A percentile compares a stretch with the other conserved stretches of the same genome.
These are phyloP conservation scores for Platismatia glauca DNA, from an alignment of 495 filamentous ascomycete genomes.

Conservation along the genomic window DNA sequence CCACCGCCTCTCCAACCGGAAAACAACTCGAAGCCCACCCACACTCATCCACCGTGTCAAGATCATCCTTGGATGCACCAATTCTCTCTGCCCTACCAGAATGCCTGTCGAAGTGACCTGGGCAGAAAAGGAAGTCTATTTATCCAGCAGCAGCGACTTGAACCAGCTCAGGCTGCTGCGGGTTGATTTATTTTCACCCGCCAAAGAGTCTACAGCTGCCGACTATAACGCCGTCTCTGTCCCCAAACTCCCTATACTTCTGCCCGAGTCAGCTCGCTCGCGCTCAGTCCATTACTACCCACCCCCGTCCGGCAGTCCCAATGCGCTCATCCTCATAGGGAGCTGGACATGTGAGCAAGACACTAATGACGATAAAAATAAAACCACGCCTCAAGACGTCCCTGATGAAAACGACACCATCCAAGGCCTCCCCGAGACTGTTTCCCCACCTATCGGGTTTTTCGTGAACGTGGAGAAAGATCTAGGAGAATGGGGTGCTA, in stretches of 20 bases:
- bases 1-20: conserved; percentile 12
- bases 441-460: conserved; percentile 2
- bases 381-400: neutral
- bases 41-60: conserved; percentile 15
- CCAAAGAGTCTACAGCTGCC: neutral
- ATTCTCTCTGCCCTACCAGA: neutral
- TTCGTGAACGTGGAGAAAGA: conserved; percentile 4
- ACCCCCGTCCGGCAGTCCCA: neutral
- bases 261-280: conserved; percentile 5
- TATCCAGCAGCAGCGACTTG: conserved; percentile 15
- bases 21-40: conserved; percentile 16
- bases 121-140: conserved; percentile 9
- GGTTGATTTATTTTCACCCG: conserved; percentile 1
- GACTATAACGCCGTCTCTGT: conserved; percentile 1
- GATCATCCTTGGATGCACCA: conserved; percentile 1
- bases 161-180: neutral
- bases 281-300: conserved; percentile 3
- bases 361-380: neutral
- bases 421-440: neutral
- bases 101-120: conserved; percentile 13
- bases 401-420: neutral
- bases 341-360: neutral
- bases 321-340: neutral
- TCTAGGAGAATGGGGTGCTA: conserved; percentile 9
- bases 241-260: neutral